A percentile compares a stretch with the other conserved stretches of the same genome.
Evolutionary conservation across 768 basidiomycete species (phyloP).

Genomic region (Podaxis mareebaensis): DNA sequence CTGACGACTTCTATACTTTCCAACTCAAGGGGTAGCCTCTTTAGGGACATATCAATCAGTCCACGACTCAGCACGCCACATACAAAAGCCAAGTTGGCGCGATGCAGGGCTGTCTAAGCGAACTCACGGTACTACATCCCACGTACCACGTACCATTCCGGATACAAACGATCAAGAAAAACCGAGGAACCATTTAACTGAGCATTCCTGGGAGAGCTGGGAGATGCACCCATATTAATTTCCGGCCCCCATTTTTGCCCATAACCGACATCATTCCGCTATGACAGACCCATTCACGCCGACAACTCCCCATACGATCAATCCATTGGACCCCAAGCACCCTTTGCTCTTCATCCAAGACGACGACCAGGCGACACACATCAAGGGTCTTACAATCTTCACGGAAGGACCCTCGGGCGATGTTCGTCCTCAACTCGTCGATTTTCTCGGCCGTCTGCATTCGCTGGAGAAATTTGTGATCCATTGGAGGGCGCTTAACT

Average conservation of each 20-base stretch:
- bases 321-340: constrained; percentile 8
- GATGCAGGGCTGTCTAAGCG: constrained; percentile 1
- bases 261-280: constrained; percentile 5
- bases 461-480: constrained; percentile 11
- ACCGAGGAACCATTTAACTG: constrained; percentile 1
- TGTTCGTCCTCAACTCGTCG: neutral
- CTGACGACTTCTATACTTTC: neutral
- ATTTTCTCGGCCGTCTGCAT: constrained; percentile 10
- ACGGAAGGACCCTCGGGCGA: constrained; percentile 1
- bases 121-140: neutral
- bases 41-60: constrained; percentile 5
- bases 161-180: neutral
- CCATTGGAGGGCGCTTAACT: constrained; percentile 13
- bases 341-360: constrained; percentile 12
- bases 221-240: constrained; percentile 10
- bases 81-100: neutral
- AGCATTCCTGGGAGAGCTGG: neutral
- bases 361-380: neutral
- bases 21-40: neutral
- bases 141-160: neutral
- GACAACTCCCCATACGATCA: constrained; percentile 3
- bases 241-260: constrained; percentile 4
- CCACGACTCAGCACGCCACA: neutral
- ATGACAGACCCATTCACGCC: constrained; percentile 9
- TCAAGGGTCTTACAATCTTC: constrained; percentile 10